Percentiles rank a stretch among this genome's conserved stretches.
phyloP scores from a whole-genome alignment of 805 yeast genomes.

The Cyberlindnera mrakii region DNA sequence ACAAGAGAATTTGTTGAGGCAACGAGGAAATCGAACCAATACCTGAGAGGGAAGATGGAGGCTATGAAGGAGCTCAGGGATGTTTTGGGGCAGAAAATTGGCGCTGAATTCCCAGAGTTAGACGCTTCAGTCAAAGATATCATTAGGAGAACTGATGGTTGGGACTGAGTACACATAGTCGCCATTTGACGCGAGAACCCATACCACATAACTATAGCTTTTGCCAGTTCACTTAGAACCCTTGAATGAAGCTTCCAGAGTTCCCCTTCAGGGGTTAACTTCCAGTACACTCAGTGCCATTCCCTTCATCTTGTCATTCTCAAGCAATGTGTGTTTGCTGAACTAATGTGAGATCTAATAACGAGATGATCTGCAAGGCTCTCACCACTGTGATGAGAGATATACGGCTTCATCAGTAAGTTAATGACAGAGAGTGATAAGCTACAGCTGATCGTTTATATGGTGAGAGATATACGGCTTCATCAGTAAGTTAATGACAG shows the following conservation, averaged over 20 bases:
- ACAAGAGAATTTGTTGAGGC: conserved; percentile 95
- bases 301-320: too few species aligned
- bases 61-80: conserved; percentile 63
- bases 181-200: neutral
- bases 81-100: conserved; percentile 61
- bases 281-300: too few species aligned
- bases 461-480: too few species aligned
- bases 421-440: too few species aligned
- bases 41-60: conserved; percentile 74
- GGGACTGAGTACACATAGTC: neutral
- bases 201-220: neutral
- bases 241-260: neutral
- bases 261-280: too few species aligned
- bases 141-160: conserved; percentile 34
- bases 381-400: too few species aligned
- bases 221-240: neutral
- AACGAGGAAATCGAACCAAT: conserved; percentile 84
- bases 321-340: too few species aligned
- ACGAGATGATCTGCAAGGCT: too few species aligned
- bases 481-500: too few species aligned
- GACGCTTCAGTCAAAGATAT: conserved; percentile 52
- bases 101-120: conserved; percentile 75
- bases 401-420: too few species aligned
- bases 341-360: too few species aligned
- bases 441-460: too few species aligned